Conservation (phyloP, 1,284 basidiomycete species). For the Erythrobasidium hasegawianum region DNA sequence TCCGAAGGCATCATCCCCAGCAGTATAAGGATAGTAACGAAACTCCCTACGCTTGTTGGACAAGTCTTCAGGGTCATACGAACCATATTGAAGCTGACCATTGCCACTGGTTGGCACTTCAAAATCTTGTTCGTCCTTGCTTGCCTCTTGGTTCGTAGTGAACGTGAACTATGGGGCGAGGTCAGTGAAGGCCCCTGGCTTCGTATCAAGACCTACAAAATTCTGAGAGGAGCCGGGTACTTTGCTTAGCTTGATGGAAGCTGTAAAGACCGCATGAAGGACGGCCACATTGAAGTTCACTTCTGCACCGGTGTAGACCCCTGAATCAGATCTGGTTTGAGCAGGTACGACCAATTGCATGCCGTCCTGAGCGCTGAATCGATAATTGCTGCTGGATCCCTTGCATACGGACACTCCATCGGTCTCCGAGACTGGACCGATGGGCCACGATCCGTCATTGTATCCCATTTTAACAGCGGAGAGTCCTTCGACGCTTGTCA, state of each 20-base stretch:
- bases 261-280: not conserved
- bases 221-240: not conserved
- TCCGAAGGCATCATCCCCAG: not conserved
- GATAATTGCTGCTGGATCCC: not conserved
- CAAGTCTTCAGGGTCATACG: not conserved
- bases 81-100: not conserved
- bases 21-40: not conserved
- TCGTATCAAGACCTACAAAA: not conserved
- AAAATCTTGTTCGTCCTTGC: not conserved
- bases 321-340: not conserved
- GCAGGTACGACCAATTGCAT: not conserved
- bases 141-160: not conserved
- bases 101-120: not conserved
- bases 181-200: too few relatives aligned
- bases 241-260: not conserved
- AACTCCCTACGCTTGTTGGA: not conserved
- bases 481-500: not conserved
- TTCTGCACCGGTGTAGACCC: not conserved
- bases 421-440: not conserved
- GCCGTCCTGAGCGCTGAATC: not conserved
- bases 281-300: not conserved
- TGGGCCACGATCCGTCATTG: not conserved
- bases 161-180: conserved; percentile 1
- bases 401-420: not conserved
- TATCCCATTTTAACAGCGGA: not conserved